phyloP scores from a whole-genome alignment of 2,329 filamentous ascomycete species.

The Penicillium freii region DNA sequence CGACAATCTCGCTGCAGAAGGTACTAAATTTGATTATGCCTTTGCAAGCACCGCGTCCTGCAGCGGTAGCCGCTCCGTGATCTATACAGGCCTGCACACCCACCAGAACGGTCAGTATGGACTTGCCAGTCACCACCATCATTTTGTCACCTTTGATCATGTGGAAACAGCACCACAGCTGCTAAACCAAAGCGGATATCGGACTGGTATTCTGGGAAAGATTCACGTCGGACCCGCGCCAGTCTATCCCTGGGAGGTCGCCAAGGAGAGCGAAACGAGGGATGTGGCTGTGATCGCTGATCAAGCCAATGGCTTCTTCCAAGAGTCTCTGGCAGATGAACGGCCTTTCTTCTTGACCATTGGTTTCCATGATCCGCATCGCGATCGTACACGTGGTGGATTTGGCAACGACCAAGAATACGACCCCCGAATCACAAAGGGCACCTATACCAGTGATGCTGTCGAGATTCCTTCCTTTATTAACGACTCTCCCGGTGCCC shows the following conservation, averaged over 20 bases:
- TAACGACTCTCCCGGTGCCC: constrained; percentile 42
- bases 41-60: constrained; percentile 43
- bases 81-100: constrained; percentile 52
- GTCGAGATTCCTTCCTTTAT: constrained; percentile 46
- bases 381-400: constrained; percentile 42
- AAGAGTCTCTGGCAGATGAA: constrained; percentile 28
- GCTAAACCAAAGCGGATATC: constrained; percentile 43
- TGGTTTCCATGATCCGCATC: constrained; percentile 50
- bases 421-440: constrained; percentile 25
- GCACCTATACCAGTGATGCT: constrained; percentile 31
- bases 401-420: constrained; percentile 46
- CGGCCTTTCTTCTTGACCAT: constrained; percentile 49
- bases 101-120: constrained; percentile 51
- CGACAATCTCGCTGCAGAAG: constrained; percentile 41
- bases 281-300: constrained; percentile 46
- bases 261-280: constrained; percentile 44
- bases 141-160: constrained; percentile 48
- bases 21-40: constrained; percentile 37
- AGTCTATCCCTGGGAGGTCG: constrained; percentile 46
- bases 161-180: constrained; percentile 44
- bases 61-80: constrained; percentile 47
- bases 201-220: constrained; percentile 51
- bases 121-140: constrained; percentile 37
- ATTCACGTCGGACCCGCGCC: constrained; percentile 47
- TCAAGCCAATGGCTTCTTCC: constrained; percentile 41